These are phyloP conservation scores for Paecilomyces formosus DNA, from an alignment of 2,329 filamentous ascomycete species.

Conservation along the genomic window DNA sequence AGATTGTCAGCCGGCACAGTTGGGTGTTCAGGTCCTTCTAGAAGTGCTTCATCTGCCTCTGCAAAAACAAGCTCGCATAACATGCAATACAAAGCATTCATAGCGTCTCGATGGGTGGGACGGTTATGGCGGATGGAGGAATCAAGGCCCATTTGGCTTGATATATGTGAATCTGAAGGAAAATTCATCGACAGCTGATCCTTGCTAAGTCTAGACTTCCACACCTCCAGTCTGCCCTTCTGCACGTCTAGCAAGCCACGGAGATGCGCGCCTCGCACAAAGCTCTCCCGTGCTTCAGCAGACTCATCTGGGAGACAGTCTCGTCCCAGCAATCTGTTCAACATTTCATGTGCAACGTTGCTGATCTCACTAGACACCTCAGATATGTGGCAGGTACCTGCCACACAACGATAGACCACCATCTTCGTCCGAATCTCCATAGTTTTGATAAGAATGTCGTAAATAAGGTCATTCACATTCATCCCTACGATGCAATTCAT, in stretches of 20 bases:
- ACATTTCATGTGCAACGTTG: neutral
- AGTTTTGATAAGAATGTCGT: constrained; percentile 15
- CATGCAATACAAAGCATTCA: neutral
- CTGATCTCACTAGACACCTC: neutral
- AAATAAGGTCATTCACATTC: constrained; percentile 12
- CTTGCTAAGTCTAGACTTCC: constrained; percentile 6
- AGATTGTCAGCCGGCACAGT: neutral
- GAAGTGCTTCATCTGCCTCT: neutral
- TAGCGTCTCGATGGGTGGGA: neutral
- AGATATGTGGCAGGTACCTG: neutral
- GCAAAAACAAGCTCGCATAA: neutral
- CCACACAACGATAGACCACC: constrained; percentile 10
- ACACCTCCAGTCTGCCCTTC: constrained; percentile 8
- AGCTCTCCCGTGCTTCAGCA: constrained; percentile 6
- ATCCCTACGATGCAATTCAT: constrained; percentile 10
- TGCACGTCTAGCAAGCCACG: constrained; percentile 10
- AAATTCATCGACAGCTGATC: neutral
- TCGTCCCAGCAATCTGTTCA: neutral
- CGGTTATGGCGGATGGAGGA: neutral
- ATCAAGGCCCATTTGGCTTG: neutral
- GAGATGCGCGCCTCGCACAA: constrained; percentile 9
- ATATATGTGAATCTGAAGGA: neutral
- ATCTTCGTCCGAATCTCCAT: constrained; percentile 11
- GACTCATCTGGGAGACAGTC: neutral
- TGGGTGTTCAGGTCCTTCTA: neutral